phyloP scores from a whole-genome alignment of 495 filamentous ascomycete species.

The Talaromyces adpressus region DNA sequence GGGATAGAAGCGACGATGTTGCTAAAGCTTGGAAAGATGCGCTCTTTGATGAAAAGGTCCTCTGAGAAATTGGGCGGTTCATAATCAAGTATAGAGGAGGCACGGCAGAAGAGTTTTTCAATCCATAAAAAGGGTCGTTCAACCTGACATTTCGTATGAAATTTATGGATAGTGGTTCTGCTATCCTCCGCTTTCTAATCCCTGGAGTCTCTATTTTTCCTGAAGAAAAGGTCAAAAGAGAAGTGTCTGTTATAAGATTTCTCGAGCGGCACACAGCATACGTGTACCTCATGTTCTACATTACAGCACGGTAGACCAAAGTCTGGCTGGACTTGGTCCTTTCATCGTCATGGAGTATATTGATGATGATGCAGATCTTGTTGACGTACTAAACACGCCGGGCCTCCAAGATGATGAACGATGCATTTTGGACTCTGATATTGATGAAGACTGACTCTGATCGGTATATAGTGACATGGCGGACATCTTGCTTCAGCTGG shows the following conservation, averaged over 20 bases:
- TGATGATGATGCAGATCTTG: slow-evolving; percentile 22
- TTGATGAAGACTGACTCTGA: slow-evolving; percentile 20
- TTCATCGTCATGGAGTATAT: slow-evolving; percentile 45
- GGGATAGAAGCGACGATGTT: slow-evolving; percentile 19
- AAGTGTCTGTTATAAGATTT: slow-evolving; percentile 31
- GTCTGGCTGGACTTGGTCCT: slow-evolving; percentile 25
- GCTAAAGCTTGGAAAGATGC: slow-evolving; percentile 13
- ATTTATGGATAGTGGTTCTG: slow-evolving; percentile 12
- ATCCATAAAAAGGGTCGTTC: slow-evolving; percentile 9
- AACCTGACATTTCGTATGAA: slow-evolving; percentile 20
- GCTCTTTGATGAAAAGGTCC: slow-evolving; percentile 13
- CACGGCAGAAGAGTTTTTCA: slow-evolving; percentile 1
- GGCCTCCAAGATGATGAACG: slow-evolving; percentile 8
- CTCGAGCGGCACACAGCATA: slow-evolving; percentile 23
- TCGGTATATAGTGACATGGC: slow-evolving; percentile 20
- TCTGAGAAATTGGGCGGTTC: slow-evolving; percentile 16
- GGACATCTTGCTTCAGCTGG: slow-evolving; percentile 19
- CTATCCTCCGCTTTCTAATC: slow-evolving; percentile 18
- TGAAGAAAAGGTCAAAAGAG: slow-evolving; percentile 28
- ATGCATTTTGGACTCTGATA: slow-evolving; percentile 22
- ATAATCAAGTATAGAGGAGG: slow-evolving; percentile 8
- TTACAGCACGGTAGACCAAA: slow-evolving; percentile 21
- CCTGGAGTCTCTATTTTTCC: slow-evolving; percentile 16
- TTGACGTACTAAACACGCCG: slow-evolving; percentile 22
- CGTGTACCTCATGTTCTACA: slow-evolving; percentile 28